Evolutionary conservation across 2,329 filamentous ascomycete species (phyloP).

Genomic region (Cladophialophora exuberans): DNA sequence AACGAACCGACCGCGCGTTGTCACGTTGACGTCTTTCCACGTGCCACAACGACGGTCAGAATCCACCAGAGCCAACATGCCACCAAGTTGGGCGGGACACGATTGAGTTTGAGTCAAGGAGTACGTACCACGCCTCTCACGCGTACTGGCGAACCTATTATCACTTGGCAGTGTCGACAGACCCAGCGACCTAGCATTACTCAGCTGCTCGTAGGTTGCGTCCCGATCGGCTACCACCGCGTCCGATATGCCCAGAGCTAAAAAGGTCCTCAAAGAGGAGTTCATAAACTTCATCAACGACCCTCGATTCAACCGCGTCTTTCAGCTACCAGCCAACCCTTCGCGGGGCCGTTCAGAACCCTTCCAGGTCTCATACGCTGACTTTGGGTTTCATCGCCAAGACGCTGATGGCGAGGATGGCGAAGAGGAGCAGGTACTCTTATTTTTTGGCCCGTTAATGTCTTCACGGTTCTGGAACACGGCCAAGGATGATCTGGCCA

Average conservation of each 20-base stretch:
- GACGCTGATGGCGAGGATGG: neutral
- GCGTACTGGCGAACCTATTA: too few relatives aligned
- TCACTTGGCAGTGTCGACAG: too few relatives aligned
- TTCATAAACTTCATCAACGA: neutral
- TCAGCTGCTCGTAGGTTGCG: too few relatives aligned
- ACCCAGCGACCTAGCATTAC: too few relatives aligned
- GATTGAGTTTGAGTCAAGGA: neutral
- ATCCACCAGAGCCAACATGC: too few relatives aligned
- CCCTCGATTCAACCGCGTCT: neutral
- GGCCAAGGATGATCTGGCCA: constrained; percentile 1
- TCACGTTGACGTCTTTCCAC: too few relatives aligned
- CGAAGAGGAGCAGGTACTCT: constrained; percentile 2
- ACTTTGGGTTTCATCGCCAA: constrained; percentile 4
- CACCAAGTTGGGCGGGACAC: too few relatives aligned
- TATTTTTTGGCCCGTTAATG: neutral
- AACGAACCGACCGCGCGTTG: too few relatives aligned
- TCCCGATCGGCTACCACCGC: too few relatives aligned
- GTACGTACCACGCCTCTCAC: too few relatives aligned
- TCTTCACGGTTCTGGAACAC: neutral
- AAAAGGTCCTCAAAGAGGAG: neutral
- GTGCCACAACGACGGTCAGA: too few relatives aligned
- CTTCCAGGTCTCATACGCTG: constrained; percentile 1
- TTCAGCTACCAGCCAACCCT: constrained; percentile 2
- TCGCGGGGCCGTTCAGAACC: neutral
- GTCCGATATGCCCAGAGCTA: too few relatives aligned